These are phyloP conservation scores for Polytrichum formosum DNA, from an alignment of 225 moss, liverwort and hornwort species.

Conservation along the genomic window DNA sequence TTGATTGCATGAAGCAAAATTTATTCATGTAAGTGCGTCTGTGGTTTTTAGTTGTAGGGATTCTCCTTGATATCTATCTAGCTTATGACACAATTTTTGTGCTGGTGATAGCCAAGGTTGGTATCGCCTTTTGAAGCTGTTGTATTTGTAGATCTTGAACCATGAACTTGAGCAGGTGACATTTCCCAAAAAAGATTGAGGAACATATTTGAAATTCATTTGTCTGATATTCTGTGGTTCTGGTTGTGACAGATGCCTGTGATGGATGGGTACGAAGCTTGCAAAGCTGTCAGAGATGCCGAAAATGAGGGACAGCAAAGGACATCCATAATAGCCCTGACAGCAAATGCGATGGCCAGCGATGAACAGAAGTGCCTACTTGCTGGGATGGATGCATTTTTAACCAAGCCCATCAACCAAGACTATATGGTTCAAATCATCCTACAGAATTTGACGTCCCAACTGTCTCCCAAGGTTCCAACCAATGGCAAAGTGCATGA, in stretches of 20 bases:
- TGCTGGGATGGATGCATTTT: conserved; percentile 61
- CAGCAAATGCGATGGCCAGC: conserved; percentile 68
- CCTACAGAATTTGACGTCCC: conserved; percentile 28
- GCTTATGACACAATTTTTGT: no score
- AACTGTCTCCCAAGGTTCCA: conserved; percentile 10
- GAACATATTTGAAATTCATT: no score
- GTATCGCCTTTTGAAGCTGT: no score
- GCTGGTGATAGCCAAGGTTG: no score
- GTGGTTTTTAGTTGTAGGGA: no score
- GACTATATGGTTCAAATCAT: conserved; percentile 76
- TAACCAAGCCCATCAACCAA: conserved; percentile 64
- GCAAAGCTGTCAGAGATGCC: conserved; percentile 41
- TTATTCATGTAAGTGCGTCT: no score
- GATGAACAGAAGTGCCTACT: conserved; percentile 52
- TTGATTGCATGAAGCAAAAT: not conserved
- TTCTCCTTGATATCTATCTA: no score
- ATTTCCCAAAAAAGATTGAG: no score
- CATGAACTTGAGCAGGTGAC: no score
- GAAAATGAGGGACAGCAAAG: conserved; percentile 34
- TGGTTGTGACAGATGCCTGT: conserved; percentile 53
- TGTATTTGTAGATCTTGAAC: no score
- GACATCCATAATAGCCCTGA: conserved; percentile 56
- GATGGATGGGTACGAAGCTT: conserved; percentile 62
- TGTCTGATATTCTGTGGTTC: not conserved
- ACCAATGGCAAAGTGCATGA: conserved; percentile 19